Percentiles rank a stretch among this genome's conserved stretches.
These are phyloP conservation scores for Leishmania amazonensis DNA, from an alignment of 208 protist genomes.

Conservation along the genomic window DNA sequence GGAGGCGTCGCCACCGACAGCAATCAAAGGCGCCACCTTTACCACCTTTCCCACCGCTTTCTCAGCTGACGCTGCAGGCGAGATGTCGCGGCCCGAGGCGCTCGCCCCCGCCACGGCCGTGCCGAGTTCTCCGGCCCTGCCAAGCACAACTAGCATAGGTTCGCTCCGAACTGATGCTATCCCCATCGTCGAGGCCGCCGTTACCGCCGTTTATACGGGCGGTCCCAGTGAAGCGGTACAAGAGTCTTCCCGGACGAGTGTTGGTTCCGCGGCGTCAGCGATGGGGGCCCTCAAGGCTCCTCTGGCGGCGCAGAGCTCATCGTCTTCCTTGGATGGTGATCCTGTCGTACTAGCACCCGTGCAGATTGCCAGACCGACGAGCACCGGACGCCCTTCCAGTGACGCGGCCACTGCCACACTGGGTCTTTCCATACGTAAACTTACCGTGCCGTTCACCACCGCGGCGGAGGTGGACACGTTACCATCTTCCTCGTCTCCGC, in stretches of 20 bases:
- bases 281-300: background rate
- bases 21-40: background rate
- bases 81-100: background rate
- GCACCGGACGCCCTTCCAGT: background rate
- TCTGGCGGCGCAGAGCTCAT: background rate
- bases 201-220: background rate
- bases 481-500: background rate
- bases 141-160: background rate
- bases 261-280: background rate
- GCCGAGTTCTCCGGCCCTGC: background rate
- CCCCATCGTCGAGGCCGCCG: background rate
- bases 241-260: background rate
- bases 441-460: background rate
- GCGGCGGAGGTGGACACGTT: background rate
- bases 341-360: background rate
- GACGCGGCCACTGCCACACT: background rate
- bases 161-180: background rate
- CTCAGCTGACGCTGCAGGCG: background rate
- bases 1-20: background rate
- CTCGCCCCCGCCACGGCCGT: background rate
- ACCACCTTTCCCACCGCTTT: background rate
- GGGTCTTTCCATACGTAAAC: background rate
- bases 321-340: background rate
- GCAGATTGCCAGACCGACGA: background rate
- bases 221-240: background rate